Conservation (phyloP, 2,329 filamentous ascomycete species). For the Phaeophleospora eucalypticola region DNA sequence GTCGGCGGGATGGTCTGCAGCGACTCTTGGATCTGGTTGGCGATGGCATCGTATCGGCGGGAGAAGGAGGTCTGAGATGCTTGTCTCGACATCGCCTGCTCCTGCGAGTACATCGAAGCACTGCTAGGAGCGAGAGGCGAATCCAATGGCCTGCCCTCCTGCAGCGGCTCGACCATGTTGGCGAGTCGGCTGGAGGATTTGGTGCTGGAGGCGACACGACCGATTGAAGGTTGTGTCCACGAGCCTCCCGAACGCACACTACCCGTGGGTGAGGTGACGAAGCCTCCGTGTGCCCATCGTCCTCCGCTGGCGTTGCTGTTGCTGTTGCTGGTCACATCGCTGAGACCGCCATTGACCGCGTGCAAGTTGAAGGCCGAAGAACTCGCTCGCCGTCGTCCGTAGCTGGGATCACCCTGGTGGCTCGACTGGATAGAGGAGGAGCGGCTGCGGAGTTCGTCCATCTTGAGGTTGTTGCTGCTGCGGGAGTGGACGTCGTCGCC, state of each 20-base stretch:
- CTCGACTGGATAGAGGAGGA: conserved; percentile 25
- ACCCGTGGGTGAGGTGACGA: conserved; percentile 62
- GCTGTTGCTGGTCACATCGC: neutral
- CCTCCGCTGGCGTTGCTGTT: conserved; percentile 64
- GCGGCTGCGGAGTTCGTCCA: conserved; percentile 50
- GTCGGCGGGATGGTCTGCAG: conserved; percentile 26
- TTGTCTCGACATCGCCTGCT: conserved; percentile 23
- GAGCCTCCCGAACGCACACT: conserved; percentile 52
- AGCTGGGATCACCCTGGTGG: conserved; percentile 7
- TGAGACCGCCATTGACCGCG: neutral
- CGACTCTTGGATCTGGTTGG: conserved; percentile 28
- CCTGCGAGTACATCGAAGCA: conserved; percentile 18
- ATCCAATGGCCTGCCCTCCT: conserved; percentile 34
- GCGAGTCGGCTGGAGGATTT: conserved; percentile 39
- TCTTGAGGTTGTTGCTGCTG: conserved; percentile 67
- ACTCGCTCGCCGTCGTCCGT: conserved; percentile 56
- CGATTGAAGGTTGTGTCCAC: conserved; percentile 34
- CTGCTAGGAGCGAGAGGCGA: conserved; percentile 31
- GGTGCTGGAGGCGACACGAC: conserved; percentile 38
- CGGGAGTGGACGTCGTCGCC: too few species aligned
- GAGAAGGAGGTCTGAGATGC: conserved; percentile 26
- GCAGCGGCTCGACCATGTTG: conserved; percentile 39
- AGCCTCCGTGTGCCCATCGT: conserved; percentile 53
- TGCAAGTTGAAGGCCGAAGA: conserved; percentile 7
- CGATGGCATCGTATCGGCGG: conserved; percentile 29